These are phyloP conservation scores for Xylariaceae sp. DNA, from an alignment of 2,329 filamentous ascomycete species.

Conservation along the genomic window DNA sequence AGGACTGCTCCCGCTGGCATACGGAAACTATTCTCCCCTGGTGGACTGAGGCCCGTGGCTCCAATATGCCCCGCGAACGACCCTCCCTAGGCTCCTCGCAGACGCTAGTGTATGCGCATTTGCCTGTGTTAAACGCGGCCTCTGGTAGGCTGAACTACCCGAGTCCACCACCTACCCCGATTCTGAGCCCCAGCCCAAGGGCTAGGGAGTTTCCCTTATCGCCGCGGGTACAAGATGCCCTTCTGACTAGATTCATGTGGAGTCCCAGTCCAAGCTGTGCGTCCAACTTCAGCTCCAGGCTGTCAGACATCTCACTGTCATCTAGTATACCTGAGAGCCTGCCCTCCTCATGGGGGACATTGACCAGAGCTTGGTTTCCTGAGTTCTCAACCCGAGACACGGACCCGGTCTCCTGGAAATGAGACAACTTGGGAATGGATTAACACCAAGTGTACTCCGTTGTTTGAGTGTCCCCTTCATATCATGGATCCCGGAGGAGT, in stretches of 20 bases:
- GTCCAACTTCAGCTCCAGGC: conserved; percentile 21
- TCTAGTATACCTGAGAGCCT: conserved; percentile 14
- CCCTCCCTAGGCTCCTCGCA: neutral
- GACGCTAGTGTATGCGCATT: neutral
- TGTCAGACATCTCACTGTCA: conserved; percentile 23
- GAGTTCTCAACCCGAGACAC: conserved; percentile 3
- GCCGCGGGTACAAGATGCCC: conserved; percentile 1
- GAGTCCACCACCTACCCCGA: too few relatives aligned
- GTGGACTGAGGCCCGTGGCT: conserved; percentile 1
- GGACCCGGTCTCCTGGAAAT: neutral
- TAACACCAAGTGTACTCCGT: too few relatives aligned
- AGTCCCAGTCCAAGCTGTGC: conserved; percentile 6
- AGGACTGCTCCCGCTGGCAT: conserved; percentile 9
- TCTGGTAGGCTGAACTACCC: too few relatives aligned
- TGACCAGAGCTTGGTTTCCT: conserved; percentile 13
- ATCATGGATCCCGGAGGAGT: too few relatives aligned
- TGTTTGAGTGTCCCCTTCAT: too few relatives aligned
- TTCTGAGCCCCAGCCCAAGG: conserved; percentile 1
- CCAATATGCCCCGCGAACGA: neutral
- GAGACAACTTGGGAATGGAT: neutral
- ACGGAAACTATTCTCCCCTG: neutral
- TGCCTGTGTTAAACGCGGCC: too few relatives aligned
- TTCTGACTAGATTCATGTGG: conserved; percentile 9
- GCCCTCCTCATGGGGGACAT: conserved; percentile 21
- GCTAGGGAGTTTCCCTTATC: conserved; percentile 1